These are phyloP conservation scores for Trifolium repens DNA, from an alignment of 306 rosid species.

Conservation along the genomic window DNA sequence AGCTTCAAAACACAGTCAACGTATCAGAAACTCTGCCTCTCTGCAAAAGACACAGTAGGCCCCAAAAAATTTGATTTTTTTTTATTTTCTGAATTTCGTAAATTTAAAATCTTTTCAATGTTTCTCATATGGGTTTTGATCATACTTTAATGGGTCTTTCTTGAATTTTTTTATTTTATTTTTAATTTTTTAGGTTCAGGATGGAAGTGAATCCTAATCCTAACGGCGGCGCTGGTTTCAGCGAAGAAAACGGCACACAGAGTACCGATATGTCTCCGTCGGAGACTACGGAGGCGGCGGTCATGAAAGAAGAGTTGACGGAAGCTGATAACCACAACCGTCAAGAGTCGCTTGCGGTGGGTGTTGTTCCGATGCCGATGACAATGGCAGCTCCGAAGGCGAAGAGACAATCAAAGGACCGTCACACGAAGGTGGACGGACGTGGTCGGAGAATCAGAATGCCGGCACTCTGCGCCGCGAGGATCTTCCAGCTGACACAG, in stretches of 20 bases:
- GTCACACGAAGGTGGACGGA: constrained; percentile 92
- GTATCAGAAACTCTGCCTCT: constrained; percentile 34
- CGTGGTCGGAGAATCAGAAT: constrained; percentile 88
- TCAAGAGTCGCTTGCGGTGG: constrained; percentile 45
- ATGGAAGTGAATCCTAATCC: constrained; percentile 52
- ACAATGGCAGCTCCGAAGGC: constrained; percentile 20
- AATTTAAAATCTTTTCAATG: constrained; percentile 3
- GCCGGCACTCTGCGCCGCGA: constrained; percentile 85
- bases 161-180: constrained; percentile 1
- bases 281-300: constrained; percentile 28
- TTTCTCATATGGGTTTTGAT: constrained; percentile 20
- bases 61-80: neutral
- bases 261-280: constrained; percentile 37
- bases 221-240: constrained; percentile 34
- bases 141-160: neutral
- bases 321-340: constrained; percentile 46
- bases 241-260: constrained; percentile 33
- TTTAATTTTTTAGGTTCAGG: neutral
- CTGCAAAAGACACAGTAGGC: constrained; percentile 36
- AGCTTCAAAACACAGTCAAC: constrained; percentile 50
- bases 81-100: neutral
- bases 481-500: constrained; percentile 83
- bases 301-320: constrained; percentile 60
- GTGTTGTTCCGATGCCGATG: constrained; percentile 40
- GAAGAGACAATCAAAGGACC: constrained; percentile 66